Conservation (phyloP, 2,329 filamentous ascomycete genomes). For the Penicillium sp. region DNA sequence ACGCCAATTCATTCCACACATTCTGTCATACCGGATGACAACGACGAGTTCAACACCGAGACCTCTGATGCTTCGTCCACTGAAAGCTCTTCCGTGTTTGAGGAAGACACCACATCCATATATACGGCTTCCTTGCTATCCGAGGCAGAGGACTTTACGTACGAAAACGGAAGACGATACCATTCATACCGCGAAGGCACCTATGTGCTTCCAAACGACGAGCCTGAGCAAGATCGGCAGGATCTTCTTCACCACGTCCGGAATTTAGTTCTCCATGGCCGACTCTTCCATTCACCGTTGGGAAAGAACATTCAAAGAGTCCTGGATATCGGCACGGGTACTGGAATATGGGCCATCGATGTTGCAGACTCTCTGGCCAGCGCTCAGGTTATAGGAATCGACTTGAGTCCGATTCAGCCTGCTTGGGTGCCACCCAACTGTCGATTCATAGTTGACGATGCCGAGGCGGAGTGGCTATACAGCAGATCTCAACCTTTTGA, state of each 20-base stretch:
- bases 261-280: conserved; percentile 37
- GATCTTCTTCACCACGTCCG: conserved; percentile 41
- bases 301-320: conserved; percentile 28
- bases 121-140: conserved; percentile 25
- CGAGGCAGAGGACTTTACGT: conserved; percentile 23
- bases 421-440: conserved; percentile 41
- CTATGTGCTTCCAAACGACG: conserved; percentile 39
- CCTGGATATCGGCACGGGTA: conserved; percentile 45
- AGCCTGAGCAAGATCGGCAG: conserved; percentile 37
- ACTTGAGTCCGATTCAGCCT: conserved; percentile 47
- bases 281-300: conserved; percentile 41
- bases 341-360: conserved; percentile 37
- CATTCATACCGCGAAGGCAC: conserved; percentile 30
- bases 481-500: conserved; percentile 29
- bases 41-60: conserved; percentile 4
- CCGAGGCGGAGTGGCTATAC: conserved; percentile 35
- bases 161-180: conserved; percentile 31
- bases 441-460: conserved; percentile 37
- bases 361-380: conserved; percentile 38
- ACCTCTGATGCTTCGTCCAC: conserved; percentile 14
- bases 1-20: not conserved
- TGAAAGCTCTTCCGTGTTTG: conserved; percentile 18
- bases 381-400: conserved; percentile 48
- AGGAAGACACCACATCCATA: conserved; percentile 20
- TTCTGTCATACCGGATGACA: not conserved